Evolutionary conservation across 2,329 filamentous ascomycete species (phyloP).

Genomic region (Pyrenophora seminiperda): DNA sequence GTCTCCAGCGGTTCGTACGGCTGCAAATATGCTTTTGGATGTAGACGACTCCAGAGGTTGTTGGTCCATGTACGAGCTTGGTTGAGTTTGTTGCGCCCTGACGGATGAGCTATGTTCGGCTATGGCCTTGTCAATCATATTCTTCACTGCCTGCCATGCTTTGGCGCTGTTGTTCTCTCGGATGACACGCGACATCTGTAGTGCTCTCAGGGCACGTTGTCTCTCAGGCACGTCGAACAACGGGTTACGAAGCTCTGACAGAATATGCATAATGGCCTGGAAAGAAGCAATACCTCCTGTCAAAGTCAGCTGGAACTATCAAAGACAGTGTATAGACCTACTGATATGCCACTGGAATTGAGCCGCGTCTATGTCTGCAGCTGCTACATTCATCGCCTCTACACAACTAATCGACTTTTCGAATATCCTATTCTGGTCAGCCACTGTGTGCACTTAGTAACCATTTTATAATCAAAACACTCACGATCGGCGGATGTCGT

Average conservation of each 20-base stretch:
- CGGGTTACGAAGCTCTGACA: slow-evolving; percentile 47
- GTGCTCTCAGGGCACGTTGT: slow-evolving; percentile 41
- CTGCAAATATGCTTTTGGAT: slow-evolving; percentile 18
- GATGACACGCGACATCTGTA: slow-evolving; percentile 39
- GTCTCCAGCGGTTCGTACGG: slow-evolving; percentile 21
- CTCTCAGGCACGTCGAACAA: slow-evolving; percentile 44
- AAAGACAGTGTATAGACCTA: slow-evolving; percentile 7
- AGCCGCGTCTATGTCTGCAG: slow-evolving; percentile 43
- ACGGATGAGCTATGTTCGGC: slow-evolving; percentile 30
- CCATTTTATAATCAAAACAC: slow-evolving; percentile 8
- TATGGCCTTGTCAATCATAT: slow-evolving; percentile 47
- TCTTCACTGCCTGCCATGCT: slow-evolving; percentile 45
- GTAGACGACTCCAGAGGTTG: slow-evolving; percentile 5
- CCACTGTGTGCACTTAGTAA: background rate
- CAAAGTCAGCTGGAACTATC: slow-evolving; percentile 11
- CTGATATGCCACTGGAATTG: slow-evolving; percentile 49
- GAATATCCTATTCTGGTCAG: slow-evolving; percentile 38
- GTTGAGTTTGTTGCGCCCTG: slow-evolving; percentile 22
- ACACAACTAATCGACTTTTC: slow-evolving; percentile 48
- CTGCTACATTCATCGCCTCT: slow-evolving; percentile 44
- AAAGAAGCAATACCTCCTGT: slow-evolving; percentile 42
- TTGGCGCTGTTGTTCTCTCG: slow-evolving; percentile 44
- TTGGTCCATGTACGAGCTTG: slow-evolving; percentile 22
- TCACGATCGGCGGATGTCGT: slow-evolving; percentile 43
- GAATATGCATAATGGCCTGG: slow-evolving; percentile 47